Evolutionary conservation across 495 filamentous ascomycete genomes (phyloP), one percentile per base, ranked within the genome.

Genomic region (Neurospora sp.): DNA sequence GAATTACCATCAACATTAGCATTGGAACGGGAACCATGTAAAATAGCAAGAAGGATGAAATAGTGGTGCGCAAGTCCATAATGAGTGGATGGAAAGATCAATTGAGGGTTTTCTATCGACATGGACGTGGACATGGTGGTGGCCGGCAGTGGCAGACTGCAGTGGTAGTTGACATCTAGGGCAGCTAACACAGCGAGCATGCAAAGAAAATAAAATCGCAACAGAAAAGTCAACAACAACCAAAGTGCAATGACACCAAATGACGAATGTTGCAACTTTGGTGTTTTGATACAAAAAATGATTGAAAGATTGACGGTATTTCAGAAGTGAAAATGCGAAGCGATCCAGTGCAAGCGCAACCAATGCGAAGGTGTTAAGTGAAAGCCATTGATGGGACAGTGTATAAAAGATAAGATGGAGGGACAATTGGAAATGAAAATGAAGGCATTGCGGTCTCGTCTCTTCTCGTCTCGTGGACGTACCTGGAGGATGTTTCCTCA

Each of bases 401-500:
- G 54, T 62, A 34, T 31, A 62, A 66, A 66, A 31, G 13, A 59
- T 28, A 59, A 59, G 28, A 19, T 66, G 54, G 54, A 66, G 13
- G 28, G 54, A 28, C 15, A 66, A 34, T 66, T 39, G 62, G 45
- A 71, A 15, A 71, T 40, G 66, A 42, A 38, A 17, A 66, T 66
- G 28, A 66, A 66, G 28, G 71, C 71, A 39, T 39, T 39, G 59
- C 54, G 54, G 71, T 69, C 38, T 15, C 21, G 37, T 38, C 34
- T 48, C 73, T 71, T 42, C 43, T 38, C 54, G 70, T 66, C 54
- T 66, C 54, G 54, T 66, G 54, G 73, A 79, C 79, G 66, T 79
- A 81, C 79, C 79, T 81, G 75, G 28, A 66, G 77, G 71, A 73
- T 75, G 40, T 75, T 73, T 71, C 74, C 37, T 69, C 62, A 42